Evolutionary conservation across 345 rosid species (phyloP), one percentile per base, ranked within the genome.

Genomic region (Cochlearia excelsa): DNA sequence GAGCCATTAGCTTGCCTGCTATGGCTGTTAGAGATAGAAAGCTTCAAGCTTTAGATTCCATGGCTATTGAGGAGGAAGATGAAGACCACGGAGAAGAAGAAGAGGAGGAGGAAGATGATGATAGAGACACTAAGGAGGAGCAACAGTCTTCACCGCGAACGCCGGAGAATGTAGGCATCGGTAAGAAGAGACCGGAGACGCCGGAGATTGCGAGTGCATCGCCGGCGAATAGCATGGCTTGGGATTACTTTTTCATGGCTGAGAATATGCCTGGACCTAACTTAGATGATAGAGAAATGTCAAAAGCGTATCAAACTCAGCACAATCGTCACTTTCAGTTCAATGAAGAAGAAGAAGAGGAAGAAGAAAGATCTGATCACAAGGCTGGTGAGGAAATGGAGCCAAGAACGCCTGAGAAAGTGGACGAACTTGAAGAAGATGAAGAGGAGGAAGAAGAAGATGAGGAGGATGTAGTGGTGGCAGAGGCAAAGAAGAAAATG

Each of bases 231-330:
- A 69, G 49, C 10, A 48, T 74, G 71, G 79, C 81, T 2, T 86
- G 89, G 90, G 94, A 86, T 64, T 86, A 81, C 54, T 83, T 86
- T 71, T 83, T 81, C 70, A 70, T 46, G 79, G 74, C 70, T 63
- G 96, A 83, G 42, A 66, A 73, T 69, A 71, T 88, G 84, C 77
- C 86, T 4, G 86, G 79, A 4, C 65, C 85, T 10, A 76, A 86
- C 31, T 60, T 88, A 51, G 88, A 68, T 9, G 66, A 74, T 16
- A 16, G 23, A 16, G 23, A 16, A 16, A 16, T 16, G 23, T 16
- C 23, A 16, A 16, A 16, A 16, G 23, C 23, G 23, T 16, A 16
- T 16, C 23, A 16, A 30, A 80, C 49, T 60, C 57, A 9, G 50
- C 59, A 50, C 10, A 54, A 58, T 29, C 48, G n/a, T 38, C 59